A percentile compares a stretch with the other conserved stretches of the same genome.
phyloP scores from a whole-genome alignment of 495 filamentous ascomycete species.

The Xylaria palmicola region DNA sequence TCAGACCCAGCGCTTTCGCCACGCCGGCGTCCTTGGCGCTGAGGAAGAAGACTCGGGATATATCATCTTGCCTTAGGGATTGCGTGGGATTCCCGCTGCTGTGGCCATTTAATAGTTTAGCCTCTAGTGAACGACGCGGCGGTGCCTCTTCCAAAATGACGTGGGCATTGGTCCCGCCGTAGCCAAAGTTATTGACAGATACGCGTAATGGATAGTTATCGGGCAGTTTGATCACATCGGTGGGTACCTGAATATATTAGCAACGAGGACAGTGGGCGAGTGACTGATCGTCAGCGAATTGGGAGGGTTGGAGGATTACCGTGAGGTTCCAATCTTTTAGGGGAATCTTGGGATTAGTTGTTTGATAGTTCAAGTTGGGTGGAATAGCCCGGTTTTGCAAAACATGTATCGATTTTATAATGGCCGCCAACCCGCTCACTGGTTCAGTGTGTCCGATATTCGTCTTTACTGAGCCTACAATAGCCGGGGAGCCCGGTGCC shows the following conservation, averaged over 20 bases:
- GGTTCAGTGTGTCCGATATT: conserved; percentile 52
- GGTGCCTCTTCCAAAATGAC: conserved; percentile 22
- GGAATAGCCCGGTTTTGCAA: conserved; percentile 45
- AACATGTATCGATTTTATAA: conserved; percentile 49
- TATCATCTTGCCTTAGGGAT: conserved; percentile 25
- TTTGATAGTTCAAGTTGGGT: conserved; percentile 32
- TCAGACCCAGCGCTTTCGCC: conserved; percentile 32
- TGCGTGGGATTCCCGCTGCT: conserved; percentile 8
- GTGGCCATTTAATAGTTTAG: not conserved
- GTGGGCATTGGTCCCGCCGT: not conserved
- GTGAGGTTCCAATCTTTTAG: not conserved
- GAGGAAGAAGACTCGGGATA: conserved; percentile 43
- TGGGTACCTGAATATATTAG: no score
- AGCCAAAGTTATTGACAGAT: not conserved
- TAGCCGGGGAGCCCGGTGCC: conserved; percentile 29
- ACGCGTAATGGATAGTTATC: not conserved
- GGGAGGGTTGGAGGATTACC: not conserved
- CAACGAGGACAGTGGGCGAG: no score
- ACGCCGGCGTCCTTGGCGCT: conserved; percentile 41
- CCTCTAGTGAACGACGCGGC: not conserved
- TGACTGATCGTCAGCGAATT: no score
- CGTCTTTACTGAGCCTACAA: conserved; percentile 51
- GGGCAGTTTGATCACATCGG: no score
- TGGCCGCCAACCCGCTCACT: conserved; percentile 41
- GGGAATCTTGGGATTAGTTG: not conserved